Base-by-base conservation (phyloP, 805 yeast genomes). In the Blastobotrys robertii region DNA sequence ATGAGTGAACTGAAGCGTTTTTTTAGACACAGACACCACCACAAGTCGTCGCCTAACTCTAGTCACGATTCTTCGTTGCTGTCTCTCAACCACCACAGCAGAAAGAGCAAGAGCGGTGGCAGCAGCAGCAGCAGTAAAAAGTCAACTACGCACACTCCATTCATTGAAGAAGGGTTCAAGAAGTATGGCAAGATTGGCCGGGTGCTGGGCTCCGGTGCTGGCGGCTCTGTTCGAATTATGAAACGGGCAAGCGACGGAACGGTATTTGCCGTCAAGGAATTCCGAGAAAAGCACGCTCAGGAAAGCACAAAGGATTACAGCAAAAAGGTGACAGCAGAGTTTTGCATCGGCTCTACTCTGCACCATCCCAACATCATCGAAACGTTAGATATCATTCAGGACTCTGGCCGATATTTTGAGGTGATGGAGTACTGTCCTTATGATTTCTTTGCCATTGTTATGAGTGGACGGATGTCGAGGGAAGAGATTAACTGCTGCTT, bases 361-460 rank as follows among this genome's bases (percentile, higher is more conserved):
- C 76, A 75, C 46, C 94, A 90, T 57, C 77, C 77, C 48, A 88
- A 88, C 62, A 70, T 88, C 44, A 79, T 88, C 50, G 81, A 79
- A 52, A 87, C 95, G 3, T 65, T 79, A 41, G 97, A 88, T 55
- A 72, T 88, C 59, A 66, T 88, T 48, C 74, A 78, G 52, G 94
- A 86, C 49, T 73, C 73, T 15, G 68, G 69, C 34, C 67, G 67
- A 46, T 79, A 75, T 56, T 73, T 74, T 44, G 84, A 90, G 49
- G 82, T 90, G 30, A 88, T 92, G 95, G 97, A 90, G 58, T 90
- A 81, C 60, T 84, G 94, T 43, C 90, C 86, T 1, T 86, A 73
- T 59, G 98, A 90, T 64, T 85, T 90, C 57, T 90, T 90, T 63
- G 84, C 92, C 37, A 71, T 90, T 42, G 96, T 90, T 29, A 90